These are phyloP conservation scores for Penicillium manginii DNA, from an alignment of 495 filamentous ascomycete species.

Conservation along the genomic window DNA sequence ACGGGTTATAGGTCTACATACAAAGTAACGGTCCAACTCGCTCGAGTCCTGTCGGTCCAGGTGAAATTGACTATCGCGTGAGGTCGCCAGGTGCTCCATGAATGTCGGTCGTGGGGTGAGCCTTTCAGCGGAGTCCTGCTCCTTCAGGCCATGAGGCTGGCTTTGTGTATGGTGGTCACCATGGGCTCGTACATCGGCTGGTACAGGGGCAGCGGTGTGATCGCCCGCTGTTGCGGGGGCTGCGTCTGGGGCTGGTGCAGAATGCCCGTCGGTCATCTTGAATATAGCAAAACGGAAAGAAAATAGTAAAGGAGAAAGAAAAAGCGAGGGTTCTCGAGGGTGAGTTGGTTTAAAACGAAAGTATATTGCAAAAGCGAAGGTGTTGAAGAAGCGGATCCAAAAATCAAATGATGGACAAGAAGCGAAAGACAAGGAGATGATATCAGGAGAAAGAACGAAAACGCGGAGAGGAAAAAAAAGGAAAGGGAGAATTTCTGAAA, in stretches of 20 bases:
- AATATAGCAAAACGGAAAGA: conserved; percentile 8
- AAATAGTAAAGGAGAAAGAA: conserved; percentile 10
- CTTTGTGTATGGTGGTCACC: conserved; percentile 20
- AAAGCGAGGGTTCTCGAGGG: background rate
- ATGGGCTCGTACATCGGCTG: conserved; percentile 26
- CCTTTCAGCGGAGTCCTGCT: conserved; percentile 31
- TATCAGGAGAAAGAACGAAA: conserved; percentile 2
- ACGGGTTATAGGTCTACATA: conserved; percentile 37
- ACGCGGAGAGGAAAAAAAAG: background rate
- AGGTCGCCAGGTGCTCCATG: conserved; percentile 40
- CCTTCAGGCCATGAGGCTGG: conserved; percentile 19
- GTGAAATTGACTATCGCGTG: conserved; percentile 43
- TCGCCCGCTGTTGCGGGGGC: conserved; percentile 16
- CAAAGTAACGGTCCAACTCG: conserved; percentile 52
- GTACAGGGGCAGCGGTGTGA: conserved; percentile 33
- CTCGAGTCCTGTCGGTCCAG: conserved; percentile 35
- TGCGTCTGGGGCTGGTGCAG: conserved; percentile 23
- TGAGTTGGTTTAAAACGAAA: conserved; percentile 4
- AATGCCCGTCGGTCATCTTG: conserved; percentile 26
- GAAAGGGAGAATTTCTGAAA: background rate
- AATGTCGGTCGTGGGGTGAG: conserved; percentile 45
- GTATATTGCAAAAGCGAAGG: conserved; percentile 3
- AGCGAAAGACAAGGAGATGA: conserved; percentile 6
- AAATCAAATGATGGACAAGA: conserved; percentile 1
- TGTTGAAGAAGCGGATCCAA: background rate